Evolutionary conservation across 257 asterid genomes (phyloP), one percentile per base, ranked within the genome.

Genomic region (Nicotiana tomentosiformis): DNA sequence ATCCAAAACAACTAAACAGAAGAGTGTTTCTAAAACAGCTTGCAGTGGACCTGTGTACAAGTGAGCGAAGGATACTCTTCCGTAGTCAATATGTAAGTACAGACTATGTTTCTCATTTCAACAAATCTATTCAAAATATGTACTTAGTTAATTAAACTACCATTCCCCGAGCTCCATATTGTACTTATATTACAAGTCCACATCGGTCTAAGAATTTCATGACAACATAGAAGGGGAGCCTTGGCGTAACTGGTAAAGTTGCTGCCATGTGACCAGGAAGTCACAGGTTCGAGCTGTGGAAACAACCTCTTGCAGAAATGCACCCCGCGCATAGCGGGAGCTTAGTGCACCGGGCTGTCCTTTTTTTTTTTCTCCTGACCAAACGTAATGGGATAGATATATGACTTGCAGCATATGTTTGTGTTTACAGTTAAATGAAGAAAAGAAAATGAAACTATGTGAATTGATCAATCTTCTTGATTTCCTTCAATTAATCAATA

Each of bases 31-130:
- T 95, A 89, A 95, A 95, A 87, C 97, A 95, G 88, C 93, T 95
- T 6, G 99, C 99, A 0, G 96, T 95, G 80, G 99, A 93, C 81
- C 85, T 95, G 84, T 91, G 98, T 72, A 89, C 91, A 2, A 95
- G 97, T 68, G 98, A 95, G 46, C 89, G 89, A 72, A 91, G 98
- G 90, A 95, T 95, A 80, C 88, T 95, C 78, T 95, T 90, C 61
- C 98, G 98, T 18, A 89, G 98, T 57, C 99, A 95, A 93, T 95
- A 94, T 82, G 99, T 95, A 88, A 93, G 97, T 7, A 70, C 57
- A 70, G 43, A 15, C 17, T 49, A 39, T 23, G 46, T 76, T 51
- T 76, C 43, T 51, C 80, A 76, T 76, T 76, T 5, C 64, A 76
- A 15, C 64, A 76, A 26, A 4, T 6, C 16, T 51, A 14, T 76